Evolutionary conservation across 192 early-diverging fungal genomes (phyloP).

Genomic region (Backusella luteola): DNA sequence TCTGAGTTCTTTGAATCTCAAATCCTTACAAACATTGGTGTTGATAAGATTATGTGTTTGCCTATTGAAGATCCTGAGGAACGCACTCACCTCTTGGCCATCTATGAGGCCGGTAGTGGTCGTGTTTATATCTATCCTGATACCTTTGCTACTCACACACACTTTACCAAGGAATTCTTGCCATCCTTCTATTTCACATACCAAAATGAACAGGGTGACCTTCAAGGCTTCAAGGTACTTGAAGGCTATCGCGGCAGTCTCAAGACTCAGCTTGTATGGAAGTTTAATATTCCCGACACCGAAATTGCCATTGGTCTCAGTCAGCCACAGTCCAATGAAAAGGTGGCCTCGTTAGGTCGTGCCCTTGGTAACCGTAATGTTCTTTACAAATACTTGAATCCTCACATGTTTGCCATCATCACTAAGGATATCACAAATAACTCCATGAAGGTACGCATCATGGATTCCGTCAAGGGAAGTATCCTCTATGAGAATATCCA

Average conservation of each 20-base stretch:
- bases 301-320: conserved; percentile 36
- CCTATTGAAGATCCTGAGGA: conserved; percentile 65
- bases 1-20: conserved; percentile 40
- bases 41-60: conserved; percentile 53
- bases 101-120: conserved; percentile 46
- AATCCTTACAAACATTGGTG: conserved; percentile 35
- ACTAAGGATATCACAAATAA: conserved; percentile 46
- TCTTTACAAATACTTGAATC: conserved; percentile 99
- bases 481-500: conserved; percentile 74
- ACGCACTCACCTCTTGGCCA: conserved; percentile 51
- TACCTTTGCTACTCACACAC: conserved; percentile 45
- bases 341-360: conserved; percentile 86
- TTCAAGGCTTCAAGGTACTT: conserved; percentile 56
- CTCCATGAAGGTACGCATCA: conserved; percentile 68
- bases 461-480: conserved; percentile 87
- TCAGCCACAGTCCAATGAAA: conserved; percentile 33
- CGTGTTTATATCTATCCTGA: conserved; percentile 65
- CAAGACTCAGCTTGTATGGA: conserved; percentile 48
- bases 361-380: conserved; percentile 94
- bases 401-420: conserved; percentile 79
- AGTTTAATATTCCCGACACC: conserved; percentile 52
- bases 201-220: conserved; percentile 43
- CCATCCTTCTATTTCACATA: conserved; percentile 70
- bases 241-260: conserved; percentile 46
- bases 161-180: conserved; percentile 50